Evolutionary conservation across 192 early-diverging fungal genomes (phyloP), one percentile per base, ranked within the genome.

Genomic region (Funneliformis geosporum): DNA sequence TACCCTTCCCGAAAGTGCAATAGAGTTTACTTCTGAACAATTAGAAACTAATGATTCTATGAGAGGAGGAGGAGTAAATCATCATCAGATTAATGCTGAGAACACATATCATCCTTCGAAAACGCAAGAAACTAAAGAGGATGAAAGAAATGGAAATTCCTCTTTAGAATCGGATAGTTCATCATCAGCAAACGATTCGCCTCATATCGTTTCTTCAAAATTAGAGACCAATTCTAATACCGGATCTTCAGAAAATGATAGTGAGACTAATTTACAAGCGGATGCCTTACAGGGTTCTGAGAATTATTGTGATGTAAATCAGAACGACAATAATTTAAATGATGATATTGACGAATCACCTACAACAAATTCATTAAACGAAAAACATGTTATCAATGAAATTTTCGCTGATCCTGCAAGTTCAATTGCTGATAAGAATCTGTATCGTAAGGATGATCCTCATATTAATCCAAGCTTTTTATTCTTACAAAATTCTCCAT

Each of bases 401-500:
- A 42, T 82, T 21, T 81, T 81, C 39, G 27, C 55, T 2, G 80
- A 75, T 65, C 64, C 80, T 21, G 25, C 25, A 50, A 68, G 18
- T n/a, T 75, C 60, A 7, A 40, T 43, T 69, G 67, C 39, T n/a
- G 38, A 77, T 38, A 62, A 69, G 14, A 80, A 28, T 27, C n/a
- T 74, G 42, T 42, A 78, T 67, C 82, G 84, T 39, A 85, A 84
- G 65, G 61, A 75, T 27, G 88, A 89, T 59, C 83, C 83, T 2
- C 83, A 79, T 46, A 79, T 89, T 12, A 88, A 91, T 73, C 89
- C 90, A 5, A 84, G 87, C 25, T 90, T 91, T 79, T 59, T 91
- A 66, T 88, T 92, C 60, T 79, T 92, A 10, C 95, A 95, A 76
- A 81, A 95, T 46, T 82, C 87, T 4, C 89, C 90, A 11, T 95